Evolutionary conservation across 2,329 filamentous ascomycete species (phyloP), one percentile per base, ranked within the genome.

Genomic region (Penicillium digitatum): DNA sequence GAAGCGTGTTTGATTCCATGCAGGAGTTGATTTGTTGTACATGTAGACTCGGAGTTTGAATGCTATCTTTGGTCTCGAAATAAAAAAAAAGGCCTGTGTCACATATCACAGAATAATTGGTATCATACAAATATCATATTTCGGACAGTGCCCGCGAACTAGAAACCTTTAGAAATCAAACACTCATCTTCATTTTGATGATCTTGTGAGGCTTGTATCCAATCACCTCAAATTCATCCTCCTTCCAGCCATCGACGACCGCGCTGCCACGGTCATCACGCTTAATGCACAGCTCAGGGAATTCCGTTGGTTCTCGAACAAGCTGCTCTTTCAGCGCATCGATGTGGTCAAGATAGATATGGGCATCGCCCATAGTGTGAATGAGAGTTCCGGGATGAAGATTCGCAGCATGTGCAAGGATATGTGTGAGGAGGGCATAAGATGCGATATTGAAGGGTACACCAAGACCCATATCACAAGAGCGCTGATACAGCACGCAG

Each of bases 161-260:
- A 22, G 37, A 47, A 46, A 26, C 12, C 24, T 37, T 40, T 38
- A 29, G 48, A 35, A 45, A 35, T 68, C 65, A 91, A 55, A 97
- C 93, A 69, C 90, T 95, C 94, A 99, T 99, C 79, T 97, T 96
- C 94, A 99, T 99, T 42, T 89, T 83, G 76, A 99, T 95, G 5
- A 82, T 82, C 78, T 92, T 93, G 73, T 96, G 90, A 54, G 94
- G 93, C 47, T 92, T 84, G 72, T 99, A 99, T 0, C 88, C 92
- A 67, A 89, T 81, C 6, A 99, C 83, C 55, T 88, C 85, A 71
- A 99, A 93, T 58, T 99, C 92, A 62, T 95, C 90, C 1, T 85
- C 79, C 71, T 84, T 86, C 91, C 94, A 97, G 1, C 90, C 90
- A 71, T 99, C 94, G 65, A 97, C 90, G 62, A 96, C 89, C 61